Conservation (phyloP, 345 rosid genomes). For the Eucalyptus dawsonii region DNA sequence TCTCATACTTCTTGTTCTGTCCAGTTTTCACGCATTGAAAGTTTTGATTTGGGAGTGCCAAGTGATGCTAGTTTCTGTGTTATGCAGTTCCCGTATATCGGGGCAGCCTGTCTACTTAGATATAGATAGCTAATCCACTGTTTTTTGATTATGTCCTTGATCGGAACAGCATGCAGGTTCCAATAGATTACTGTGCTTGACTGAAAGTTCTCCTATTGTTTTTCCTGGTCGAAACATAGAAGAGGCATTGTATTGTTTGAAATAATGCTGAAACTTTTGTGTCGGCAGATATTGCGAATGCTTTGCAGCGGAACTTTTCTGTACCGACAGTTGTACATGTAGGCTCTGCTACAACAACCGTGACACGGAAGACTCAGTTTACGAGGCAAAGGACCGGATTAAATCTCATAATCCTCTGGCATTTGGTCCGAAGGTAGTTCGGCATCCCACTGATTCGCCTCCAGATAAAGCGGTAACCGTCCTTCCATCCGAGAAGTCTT, state of each 20-base stretch:
- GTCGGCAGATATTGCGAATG: conserved; percentile 66
- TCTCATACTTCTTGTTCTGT: background rate
- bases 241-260: background rate
- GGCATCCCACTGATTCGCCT: background rate
- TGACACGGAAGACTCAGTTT: conserved; percentile 35
- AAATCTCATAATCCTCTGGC: conserved; percentile 71
- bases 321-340: conserved; percentile 59
- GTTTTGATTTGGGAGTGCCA: background rate
- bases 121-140: background rate
- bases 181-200: background rate
- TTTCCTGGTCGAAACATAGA: background rate
- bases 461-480: background rate
- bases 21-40: background rate
- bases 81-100: background rate
- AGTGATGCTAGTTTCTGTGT: background rate
- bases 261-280: background rate
- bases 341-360: conserved; percentile 60
- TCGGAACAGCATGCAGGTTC: background rate
- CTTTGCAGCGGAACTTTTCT: conserved; percentile 74
- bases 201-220: background rate
- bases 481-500: background rate
- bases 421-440: conserved; percentile 71
- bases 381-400: conserved; percentile 37
- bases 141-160: background rate
- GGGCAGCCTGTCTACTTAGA: background rate